These are phyloP conservation scores for Prunus persica DNA, from an alignment of 306 rosid genomes.

Conservation along the genomic window Prunus_persica_NCBIv2 NC_034012.1:6073001-6073500, in stretches of 20 bases:
- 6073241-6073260: conserved; percentile 28
- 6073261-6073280: conserved; percentile 24
- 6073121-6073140: background rate
- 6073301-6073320: background rate
- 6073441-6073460: too few relatives aligned
- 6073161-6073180: conserved; percentile 20
- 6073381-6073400: background rate
- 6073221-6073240: conserved; percentile 24
- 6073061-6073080: conserved; percentile 13
- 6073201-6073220: conserved; percentile 24
- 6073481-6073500: background rate
- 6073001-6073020: background rate
- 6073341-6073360: background rate
- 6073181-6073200: conserved; percentile 18
- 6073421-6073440: too few relatives aligned
- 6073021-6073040: background rate
- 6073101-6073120: conserved; percentile 23
- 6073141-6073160: background rate
- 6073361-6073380: background rate
- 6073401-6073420: too few relatives aligned
- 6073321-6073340: background rate
- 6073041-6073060: background rate
- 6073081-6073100: conserved; percentile 24
- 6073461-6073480: background rate
- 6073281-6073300: conserved; percentile 24